Percentiles rank a stretch among this genome's conserved stretches.
phyloP scores from a whole-genome alignment of 2,329 filamentous ascomycete species.

The Phyllosticta capitalensis region DNA sequence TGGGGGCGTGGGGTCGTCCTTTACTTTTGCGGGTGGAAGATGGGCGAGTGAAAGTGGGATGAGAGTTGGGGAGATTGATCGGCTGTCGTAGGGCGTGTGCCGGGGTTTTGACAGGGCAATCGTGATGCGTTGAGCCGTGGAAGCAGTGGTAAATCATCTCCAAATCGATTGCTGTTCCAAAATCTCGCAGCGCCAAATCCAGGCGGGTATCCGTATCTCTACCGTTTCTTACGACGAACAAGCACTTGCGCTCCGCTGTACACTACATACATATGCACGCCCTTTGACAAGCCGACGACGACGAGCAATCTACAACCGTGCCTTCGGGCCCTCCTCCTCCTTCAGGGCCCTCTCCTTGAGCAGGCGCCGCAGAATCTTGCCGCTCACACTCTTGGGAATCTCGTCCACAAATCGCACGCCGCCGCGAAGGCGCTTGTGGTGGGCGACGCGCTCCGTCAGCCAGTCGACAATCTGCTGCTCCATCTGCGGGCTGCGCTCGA shows the following conservation, averaged over 20 bases:
- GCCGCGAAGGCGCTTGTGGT: constrained; percentile 38
- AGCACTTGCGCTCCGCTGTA: not conserved
- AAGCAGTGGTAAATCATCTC: too few species aligned
- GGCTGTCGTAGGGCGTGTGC: too few species aligned
- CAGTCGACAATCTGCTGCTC: constrained; percentile 34
- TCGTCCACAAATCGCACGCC: constrained; percentile 38
- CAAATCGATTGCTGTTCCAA: not conserved
- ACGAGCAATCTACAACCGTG: constrained; percentile 30
- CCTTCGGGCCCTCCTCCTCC: constrained; percentile 30
- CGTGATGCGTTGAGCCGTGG: too few species aligned
- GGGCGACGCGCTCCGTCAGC: constrained; percentile 34
- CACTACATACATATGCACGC: not conserved
- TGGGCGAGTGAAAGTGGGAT: too few species aligned
- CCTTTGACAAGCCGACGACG: not conserved
- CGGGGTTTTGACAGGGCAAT: too few species aligned
- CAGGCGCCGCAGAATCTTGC: constrained; percentile 38
- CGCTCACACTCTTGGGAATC: constrained; percentile 38
- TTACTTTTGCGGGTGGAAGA: too few species aligned
- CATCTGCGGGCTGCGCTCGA: constrained; percentile 22
- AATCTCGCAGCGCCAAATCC: not conserved
- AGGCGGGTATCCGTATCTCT: not conserved
- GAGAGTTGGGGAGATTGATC: too few species aligned
- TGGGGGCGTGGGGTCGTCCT: too few species aligned
- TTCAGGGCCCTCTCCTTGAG: constrained; percentile 34
- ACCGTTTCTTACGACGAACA: not conserved